Conservation (phyloP, 2,329 filamentous ascomycete genomes). For the Pochonia chlamydosporia region DNA sequence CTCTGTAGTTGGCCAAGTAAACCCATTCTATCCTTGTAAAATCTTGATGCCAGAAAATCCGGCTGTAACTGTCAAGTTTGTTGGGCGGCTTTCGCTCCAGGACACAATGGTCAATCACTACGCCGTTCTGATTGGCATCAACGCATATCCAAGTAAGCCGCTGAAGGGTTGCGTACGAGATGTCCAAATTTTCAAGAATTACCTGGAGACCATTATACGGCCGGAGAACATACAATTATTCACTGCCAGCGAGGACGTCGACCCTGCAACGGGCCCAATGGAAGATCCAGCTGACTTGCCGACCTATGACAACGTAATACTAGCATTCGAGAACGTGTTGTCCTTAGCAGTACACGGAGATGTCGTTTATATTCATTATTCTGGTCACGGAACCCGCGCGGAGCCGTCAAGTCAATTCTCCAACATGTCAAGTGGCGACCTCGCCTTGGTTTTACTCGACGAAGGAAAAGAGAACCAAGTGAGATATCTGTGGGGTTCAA, state of each 20-base stretch:
- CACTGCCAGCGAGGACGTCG: background rate
- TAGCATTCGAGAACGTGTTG: background rate
- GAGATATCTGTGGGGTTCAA: background rate
- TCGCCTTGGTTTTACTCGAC: background rate
- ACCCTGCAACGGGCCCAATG: background rate
- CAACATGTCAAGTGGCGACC: background rate
- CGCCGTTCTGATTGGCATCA: conserved; percentile 1
- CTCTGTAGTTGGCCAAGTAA: no score
- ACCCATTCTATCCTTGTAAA: no score
- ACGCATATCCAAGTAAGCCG: background rate
- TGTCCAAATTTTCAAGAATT: background rate
- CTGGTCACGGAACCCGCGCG: background rate
- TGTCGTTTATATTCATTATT: background rate
- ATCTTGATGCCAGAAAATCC: no score
- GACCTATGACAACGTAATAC: background rate
- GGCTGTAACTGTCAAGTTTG: no score
- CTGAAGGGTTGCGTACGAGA: background rate
- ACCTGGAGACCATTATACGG: background rate
- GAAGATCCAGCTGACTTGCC: background rate
- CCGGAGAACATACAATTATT: background rate
- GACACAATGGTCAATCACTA: background rate
- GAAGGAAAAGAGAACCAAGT: background rate
- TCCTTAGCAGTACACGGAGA: background rate
- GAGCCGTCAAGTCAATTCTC: background rate
- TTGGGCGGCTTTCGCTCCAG: no score